Evolutionary conservation across 1,284 basidiomycete genomes (phyloP), one percentile per base, ranked within the genome.

Genomic region (Inonotus obliquus): DNA sequence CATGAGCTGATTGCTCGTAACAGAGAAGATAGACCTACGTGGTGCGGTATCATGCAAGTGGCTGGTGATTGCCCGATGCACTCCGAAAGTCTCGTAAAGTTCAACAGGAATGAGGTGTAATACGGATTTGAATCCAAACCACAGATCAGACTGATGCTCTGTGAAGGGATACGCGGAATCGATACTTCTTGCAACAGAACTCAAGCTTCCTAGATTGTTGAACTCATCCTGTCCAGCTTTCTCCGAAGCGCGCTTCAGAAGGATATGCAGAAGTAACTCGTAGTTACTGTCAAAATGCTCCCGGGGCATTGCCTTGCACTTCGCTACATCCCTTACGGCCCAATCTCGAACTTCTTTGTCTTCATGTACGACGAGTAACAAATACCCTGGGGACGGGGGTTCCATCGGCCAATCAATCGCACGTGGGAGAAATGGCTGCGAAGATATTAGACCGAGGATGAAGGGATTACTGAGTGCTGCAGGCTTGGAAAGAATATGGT

Each of bases 401-500:
- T 84, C 79, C 2, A 71, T 72, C n/a, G 87, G 84, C 84, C 85
- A 89, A 4, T 69, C 75, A 27, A 73, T 68, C 32, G 81, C 69
- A 9, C 67, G 64, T 14, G 67, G 66, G 14, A 74, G 67, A 9
- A 80, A 78, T 47, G 77, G 69, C 37, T 74, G 71, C 32, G 71
- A 68, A 51, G 78, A 75, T 52, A 87, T 69, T 44, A 83, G 70
- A 21, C 70, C 69, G 44, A 81, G 70, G 48, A 93, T 74, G 25
- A 75, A 73, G 1, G 75, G 60, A 66, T 88, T 78, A 44, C 74
- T 76, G 47, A 92, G 77, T 49, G 92, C 73, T 23, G 74, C 74
- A 63, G 86, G 76, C 73, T 90, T 90, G 32, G 81, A 84, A 59
- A 92, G 72, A 58, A 87, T 79, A 53, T 90, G 86, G 70, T 89